phyloP scores from a whole-genome alignment of 2,329 filamentous ascomycete species.

The Trichoderma aggressivum region DNA sequence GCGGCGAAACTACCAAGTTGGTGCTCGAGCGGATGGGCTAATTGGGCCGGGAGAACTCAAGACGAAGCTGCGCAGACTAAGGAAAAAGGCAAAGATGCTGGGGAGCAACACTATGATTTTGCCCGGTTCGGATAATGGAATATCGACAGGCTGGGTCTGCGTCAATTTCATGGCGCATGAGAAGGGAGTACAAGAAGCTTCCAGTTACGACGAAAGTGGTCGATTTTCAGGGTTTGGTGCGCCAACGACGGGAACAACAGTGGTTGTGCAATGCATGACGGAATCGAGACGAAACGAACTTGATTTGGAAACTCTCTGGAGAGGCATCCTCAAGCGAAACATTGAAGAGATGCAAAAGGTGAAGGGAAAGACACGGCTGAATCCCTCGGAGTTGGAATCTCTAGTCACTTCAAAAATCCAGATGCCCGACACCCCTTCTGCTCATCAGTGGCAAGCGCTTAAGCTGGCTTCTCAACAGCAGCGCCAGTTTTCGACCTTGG shows the following conservation, averaged over 20 bases:
- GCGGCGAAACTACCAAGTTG: slow-evolving; percentile 66
- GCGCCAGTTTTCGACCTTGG: slow-evolving; percentile 34
- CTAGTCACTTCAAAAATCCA: slow-evolving; percentile 34
- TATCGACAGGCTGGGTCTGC: slow-evolving; percentile 93
- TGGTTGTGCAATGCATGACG: slow-evolving; percentile 58
- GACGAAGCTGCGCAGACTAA: slow-evolving; percentile 75
- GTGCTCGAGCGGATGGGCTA: slow-evolving; percentile 79
- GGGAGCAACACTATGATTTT: slow-evolving; percentile 66
- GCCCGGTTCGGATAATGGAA: slow-evolving; percentile 72
- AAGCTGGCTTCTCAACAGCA: slow-evolving; percentile 34
- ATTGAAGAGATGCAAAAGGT: slow-evolving; percentile 32
- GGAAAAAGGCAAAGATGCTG: slow-evolving; percentile 76
- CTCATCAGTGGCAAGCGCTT: slow-evolving; percentile 36
- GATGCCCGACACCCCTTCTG: slow-evolving; percentile 29
- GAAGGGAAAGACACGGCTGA: slow-evolving; percentile 26
- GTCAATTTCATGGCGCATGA: slow-evolving; percentile 77
- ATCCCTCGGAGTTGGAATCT: slow-evolving; percentile 30
- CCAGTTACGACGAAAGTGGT: slow-evolving; percentile 46
- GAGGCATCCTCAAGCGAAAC: slow-evolving; percentile 37
- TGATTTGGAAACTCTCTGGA: slow-evolving; percentile 53
- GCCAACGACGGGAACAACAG: slow-evolving; percentile 45
- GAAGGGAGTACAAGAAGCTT: slow-evolving; percentile 45
- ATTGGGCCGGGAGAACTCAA: slow-evolving; percentile 90
- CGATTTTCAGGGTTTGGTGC: slow-evolving; percentile 75
- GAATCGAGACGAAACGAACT: slow-evolving; percentile 51